phyloP scores from a whole-genome alignment of 305 asterid genomes.

The Solanum hybrid region DNA sequence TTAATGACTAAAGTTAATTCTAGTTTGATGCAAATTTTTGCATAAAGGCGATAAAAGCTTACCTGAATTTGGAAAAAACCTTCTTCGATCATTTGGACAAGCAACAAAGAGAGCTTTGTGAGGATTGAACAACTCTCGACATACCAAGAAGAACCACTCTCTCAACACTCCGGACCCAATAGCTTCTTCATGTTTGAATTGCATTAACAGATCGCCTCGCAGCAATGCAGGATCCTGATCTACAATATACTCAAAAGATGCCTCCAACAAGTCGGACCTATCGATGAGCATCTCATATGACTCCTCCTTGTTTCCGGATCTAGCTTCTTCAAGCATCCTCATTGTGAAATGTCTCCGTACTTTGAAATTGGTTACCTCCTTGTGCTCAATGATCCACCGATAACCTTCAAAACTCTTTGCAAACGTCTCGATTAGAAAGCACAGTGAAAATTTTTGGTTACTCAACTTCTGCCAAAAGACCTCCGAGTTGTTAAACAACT shows the following conservation, averaged over 20 bases:
- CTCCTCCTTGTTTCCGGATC: background rate
- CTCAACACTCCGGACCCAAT: background rate
- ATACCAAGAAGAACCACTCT: background rate
- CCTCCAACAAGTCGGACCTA: background rate
- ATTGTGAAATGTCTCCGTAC: background rate
- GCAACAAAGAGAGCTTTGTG: background rate
- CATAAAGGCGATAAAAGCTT: background rate
- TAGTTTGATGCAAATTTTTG: background rate
- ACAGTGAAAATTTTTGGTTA: background rate
- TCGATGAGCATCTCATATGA: background rate
- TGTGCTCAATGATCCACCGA: background rate
- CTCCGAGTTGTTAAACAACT: background rate
- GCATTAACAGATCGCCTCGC: background rate
- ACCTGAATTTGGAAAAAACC: slow-evolving; percentile 23
- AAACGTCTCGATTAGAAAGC: background rate
- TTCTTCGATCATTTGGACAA: slow-evolving; percentile 19
- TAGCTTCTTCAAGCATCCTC: background rate
- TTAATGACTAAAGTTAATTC: slow-evolving; percentile 2
- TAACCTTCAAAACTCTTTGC: background rate
- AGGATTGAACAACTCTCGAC: background rate
- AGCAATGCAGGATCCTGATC: background rate
- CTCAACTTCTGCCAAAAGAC: background rate
- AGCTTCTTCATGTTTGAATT: background rate
- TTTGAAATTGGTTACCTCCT: background rate
- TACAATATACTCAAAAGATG: background rate